Conservation (phyloP, 129 eudicot genomes). For the Helichrysum umbraculigerum region DNA sequence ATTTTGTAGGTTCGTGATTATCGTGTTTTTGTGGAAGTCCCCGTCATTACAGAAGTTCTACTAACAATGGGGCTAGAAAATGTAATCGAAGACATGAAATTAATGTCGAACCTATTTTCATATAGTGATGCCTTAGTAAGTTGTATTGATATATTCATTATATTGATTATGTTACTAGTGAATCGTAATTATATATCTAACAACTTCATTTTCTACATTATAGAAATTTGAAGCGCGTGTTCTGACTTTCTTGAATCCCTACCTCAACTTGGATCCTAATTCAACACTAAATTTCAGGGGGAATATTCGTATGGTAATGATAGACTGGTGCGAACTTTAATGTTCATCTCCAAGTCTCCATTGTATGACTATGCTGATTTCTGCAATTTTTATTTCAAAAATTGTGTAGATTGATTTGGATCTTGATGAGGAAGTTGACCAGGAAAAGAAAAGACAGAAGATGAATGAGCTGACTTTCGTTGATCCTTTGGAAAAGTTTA, state of each 20-base stretch:
- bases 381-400: not conserved
- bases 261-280: constrained; percentile 7
- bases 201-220: not conserved
- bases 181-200: not conserved
- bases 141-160: no score
- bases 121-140: no score
- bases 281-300: not conserved
- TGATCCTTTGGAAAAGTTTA: not conserved
- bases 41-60: not conserved
- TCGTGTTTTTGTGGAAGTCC: not conserved
- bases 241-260: not conserved
- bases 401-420: not conserved
- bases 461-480: not conserved
- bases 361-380: not conserved
- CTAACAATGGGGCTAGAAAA: not conserved
- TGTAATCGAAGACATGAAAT: no score
- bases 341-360: not conserved
- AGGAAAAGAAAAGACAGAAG: not conserved
- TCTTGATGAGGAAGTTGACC: not conserved
- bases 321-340: not conserved
- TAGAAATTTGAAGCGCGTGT: not conserved
- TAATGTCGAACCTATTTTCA: no score
- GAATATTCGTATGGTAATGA: not conserved
- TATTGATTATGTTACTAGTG: not conserved
- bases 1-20: not conserved